Evolutionary conservation across 1,139 yeast species (phyloP).

Genomic region (Blastobotrys petasosporus): DNA sequence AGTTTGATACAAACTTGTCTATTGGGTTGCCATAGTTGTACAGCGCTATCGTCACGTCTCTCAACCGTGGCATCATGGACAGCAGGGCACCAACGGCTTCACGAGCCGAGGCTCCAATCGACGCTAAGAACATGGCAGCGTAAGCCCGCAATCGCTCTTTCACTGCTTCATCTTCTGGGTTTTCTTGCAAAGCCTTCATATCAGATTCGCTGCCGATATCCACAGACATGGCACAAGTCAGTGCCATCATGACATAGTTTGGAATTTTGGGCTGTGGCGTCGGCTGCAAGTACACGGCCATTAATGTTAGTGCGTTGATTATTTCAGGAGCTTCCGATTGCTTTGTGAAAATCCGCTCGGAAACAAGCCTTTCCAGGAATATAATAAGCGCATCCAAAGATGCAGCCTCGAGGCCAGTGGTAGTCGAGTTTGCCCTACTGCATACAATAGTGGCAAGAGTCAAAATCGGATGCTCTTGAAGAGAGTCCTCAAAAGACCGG

Average conservation of each 20-base stretch:
- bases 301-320: constrained; percentile 3
- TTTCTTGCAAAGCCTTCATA: neutral
- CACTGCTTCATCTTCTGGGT: neutral
- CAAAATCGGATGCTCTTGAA: neutral
- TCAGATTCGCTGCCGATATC: constrained; percentile 2
- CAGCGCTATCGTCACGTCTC: neutral
- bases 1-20: constrained; percentile 1
- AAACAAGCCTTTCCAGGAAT: neutral
- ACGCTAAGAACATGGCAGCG: neutral
- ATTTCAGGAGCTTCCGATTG: neutral
- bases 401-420: no score
- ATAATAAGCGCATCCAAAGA: constrained; percentile 1
- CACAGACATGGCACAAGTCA: neutral
- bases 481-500: neutral
- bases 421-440: neutral
- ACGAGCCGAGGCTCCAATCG: neutral
- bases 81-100: neutral
- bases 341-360: neutral
- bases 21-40: neutral
- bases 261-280: neutral
- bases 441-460: constrained; percentile 3
- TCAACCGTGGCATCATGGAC: neutral
- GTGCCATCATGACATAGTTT: constrained; percentile 5
- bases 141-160: constrained; percentile 3
- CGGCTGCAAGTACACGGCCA: constrained; percentile 2